Evolutionary conservation across 1,284 basidiomycete species (phyloP).

Genomic region (Mycena sp.): DNA sequence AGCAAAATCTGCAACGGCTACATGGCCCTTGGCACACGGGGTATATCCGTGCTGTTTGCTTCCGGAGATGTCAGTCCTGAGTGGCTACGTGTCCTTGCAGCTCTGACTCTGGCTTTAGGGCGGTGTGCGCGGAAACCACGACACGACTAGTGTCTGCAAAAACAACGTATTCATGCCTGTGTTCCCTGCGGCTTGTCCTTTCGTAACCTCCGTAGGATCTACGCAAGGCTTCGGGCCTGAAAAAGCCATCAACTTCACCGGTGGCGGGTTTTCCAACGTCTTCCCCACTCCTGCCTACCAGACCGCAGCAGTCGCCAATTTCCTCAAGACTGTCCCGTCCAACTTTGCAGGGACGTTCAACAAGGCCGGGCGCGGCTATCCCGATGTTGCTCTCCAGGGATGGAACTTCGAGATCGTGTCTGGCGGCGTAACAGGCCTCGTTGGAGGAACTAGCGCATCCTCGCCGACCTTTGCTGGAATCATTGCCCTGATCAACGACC

Average conservation of each 20-base stretch:
- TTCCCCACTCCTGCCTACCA: slow-evolving; percentile 69
- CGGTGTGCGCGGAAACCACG: slow-evolving; percentile 66
- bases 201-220: slow-evolving; percentile 71
- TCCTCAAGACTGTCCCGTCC: slow-evolving; percentile 47
- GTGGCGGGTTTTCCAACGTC: slow-evolving; percentile 69
- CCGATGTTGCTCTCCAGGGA: slow-evolving; percentile 77
- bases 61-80: slow-evolving; percentile 52
- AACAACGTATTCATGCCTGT: slow-evolving; percentile 65
- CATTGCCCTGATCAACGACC: slow-evolving; percentile 68
- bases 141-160: slow-evolving; percentile 50
- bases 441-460: slow-evolving; percentile 68
- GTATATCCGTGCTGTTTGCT: slow-evolving; percentile 56
- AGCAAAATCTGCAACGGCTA: slow-evolving; percentile 35
- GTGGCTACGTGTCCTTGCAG: not conserved
- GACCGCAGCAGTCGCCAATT: slow-evolving; percentile 55
- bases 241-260: slow-evolving; percentile 66
- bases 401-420: slow-evolving; percentile 66
- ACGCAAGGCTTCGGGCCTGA: slow-evolving; percentile 63
- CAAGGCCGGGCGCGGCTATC: slow-evolving; percentile 66
- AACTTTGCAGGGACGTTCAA: slow-evolving; percentile 50
- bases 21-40: slow-evolving; percentile 51
- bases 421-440: slow-evolving; percentile 50
- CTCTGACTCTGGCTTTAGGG: slow-evolving; percentile 32
- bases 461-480: slow-evolving; percentile 69
- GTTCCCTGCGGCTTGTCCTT: slow-evolving; percentile 73